Percentiles rank a stretch among this genome's conserved stretches.
These are phyloP conservation scores for Russula compacta DNA, from an alignment of 768 basidiomycete species.

Conservation along the genomic window DNA sequence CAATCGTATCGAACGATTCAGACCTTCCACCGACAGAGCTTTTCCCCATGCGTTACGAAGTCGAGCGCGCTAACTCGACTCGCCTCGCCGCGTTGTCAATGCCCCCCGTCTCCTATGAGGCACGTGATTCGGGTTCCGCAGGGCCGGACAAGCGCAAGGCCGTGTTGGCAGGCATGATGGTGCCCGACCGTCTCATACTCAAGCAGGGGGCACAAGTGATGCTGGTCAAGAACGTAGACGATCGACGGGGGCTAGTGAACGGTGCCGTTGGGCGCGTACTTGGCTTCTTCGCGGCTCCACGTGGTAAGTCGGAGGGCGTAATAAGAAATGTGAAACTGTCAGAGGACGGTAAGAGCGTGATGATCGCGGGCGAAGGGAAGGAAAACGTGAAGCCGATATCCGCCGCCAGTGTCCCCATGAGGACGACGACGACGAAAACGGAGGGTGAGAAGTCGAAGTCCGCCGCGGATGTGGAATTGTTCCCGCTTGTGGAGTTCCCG, in stretches of 20 bases:
- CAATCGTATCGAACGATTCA: constrained; percentile 23
- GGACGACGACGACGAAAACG: constrained; percentile 15
- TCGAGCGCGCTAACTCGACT: constrained; percentile 51
- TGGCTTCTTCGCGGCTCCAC: constrained; percentile 35
- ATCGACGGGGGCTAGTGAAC: constrained; percentile 46
- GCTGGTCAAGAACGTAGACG: constrained; percentile 63
- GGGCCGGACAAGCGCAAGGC: constrained; percentile 39
- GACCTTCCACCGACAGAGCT: constrained; percentile 40
- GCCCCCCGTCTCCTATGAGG: constrained; percentile 34
- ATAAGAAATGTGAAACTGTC: constrained; percentile 30
- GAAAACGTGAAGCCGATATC: constrained; percentile 26
- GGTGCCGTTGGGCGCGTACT: constrained; percentile 56
- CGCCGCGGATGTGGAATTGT: constrained; percentile 31
- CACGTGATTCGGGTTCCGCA: constrained; percentile 43
- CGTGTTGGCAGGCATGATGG: constrained; percentile 53
- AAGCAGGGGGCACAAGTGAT: constrained; percentile 58
- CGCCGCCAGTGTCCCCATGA: neutral
- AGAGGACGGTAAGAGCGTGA: constrained; percentile 26
- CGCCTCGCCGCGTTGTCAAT: constrained; percentile 43
- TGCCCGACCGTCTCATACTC: constrained; percentile 44
- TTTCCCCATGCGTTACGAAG: constrained; percentile 61
- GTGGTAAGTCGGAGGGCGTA: constrained; percentile 28
- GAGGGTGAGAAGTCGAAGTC: constrained; percentile 27
- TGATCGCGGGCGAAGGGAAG: constrained; percentile 24
- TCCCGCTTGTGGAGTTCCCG: constrained; percentile 40